These are phyloP conservation scores for Beauveria scarabaeidicola DNA, from an alignment of 2,329 filamentous ascomycete genomes.

Conservation along the genomic window DNA sequence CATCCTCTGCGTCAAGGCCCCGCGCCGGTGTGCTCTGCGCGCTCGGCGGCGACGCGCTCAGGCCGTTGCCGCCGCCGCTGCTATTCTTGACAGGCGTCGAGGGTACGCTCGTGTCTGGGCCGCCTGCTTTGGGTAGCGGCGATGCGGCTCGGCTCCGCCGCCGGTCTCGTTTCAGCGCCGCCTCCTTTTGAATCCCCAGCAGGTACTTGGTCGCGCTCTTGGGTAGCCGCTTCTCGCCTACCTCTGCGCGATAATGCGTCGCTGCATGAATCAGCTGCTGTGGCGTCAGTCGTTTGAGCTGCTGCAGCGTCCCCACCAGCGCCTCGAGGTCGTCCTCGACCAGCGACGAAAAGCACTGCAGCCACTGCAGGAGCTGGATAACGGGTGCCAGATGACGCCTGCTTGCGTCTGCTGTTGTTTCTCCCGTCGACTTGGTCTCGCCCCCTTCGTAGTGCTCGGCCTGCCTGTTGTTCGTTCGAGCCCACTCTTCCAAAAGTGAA, in stretches of 20 bases:
- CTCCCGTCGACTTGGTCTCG: constrained; percentile 74
- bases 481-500: constrained; percentile 92
- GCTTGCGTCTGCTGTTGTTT: constrained; percentile 77
- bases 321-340: constrained; percentile 79
- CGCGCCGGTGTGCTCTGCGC: constrained; percentile 31
- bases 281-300: constrained; percentile 74
- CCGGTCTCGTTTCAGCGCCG: constrained; percentile 49
- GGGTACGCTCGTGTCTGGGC: constrained; percentile 27
- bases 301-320: constrained; percentile 78
- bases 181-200: constrained; percentile 65
- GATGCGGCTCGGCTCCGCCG: constrained; percentile 40
- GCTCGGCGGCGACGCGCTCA: constrained; percentile 32
- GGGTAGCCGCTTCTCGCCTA: constrained; percentile 84
- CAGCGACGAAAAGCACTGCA: constrained; percentile 94
- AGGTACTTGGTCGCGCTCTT: constrained; percentile 87
- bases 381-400: constrained; percentile 80
- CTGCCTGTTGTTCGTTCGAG: constrained; percentile 81
- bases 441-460: constrained; percentile 94
- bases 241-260: constrained; percentile 87
- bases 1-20: constrained; percentile 28
- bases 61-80: constrained; percentile 38
- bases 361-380: constrained; percentile 91
- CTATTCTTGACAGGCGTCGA: constrained; percentile 32
- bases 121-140: constrained; percentile 23
- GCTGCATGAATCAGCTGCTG: constrained; percentile 88